A percentile compares a stretch with the other conserved stretches of the same genome.
Evolutionary conservation across 257 asterid species (phyloP).

Genomic region (Gentiana dahurica): DNA sequence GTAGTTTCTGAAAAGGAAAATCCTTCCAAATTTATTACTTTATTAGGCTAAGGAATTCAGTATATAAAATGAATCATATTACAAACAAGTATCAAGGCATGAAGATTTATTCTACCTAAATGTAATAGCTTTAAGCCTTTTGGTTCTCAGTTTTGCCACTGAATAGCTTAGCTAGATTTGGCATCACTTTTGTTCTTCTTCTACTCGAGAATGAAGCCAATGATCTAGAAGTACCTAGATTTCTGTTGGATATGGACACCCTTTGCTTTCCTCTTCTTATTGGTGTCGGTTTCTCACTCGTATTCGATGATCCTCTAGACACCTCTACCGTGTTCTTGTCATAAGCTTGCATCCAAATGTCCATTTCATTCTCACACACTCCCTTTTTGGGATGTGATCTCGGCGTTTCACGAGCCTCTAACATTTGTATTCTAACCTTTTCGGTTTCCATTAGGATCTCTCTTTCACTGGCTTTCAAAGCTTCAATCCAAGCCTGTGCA

Average conservation of each 20-base stretch:
- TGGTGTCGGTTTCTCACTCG: slow-evolving; percentile 34
- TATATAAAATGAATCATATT: too few species aligned
- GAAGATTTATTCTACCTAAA: too few species aligned
- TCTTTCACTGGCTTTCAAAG: slow-evolving; percentile 70
- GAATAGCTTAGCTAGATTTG: background rate
- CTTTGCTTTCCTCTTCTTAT: slow-evolving; percentile 36
- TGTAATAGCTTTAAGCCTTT: background rate
- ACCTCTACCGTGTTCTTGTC: slow-evolving; percentile 17
- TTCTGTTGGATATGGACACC: slow-evolving; percentile 35
- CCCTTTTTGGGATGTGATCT: slow-evolving; percentile 20
- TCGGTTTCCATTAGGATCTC: slow-evolving; percentile 52
- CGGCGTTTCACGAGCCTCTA: slow-evolving; percentile 33
- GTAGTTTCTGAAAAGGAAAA: too few species aligned
- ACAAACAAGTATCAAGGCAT: too few species aligned
- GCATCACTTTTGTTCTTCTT: slow-evolving; percentile 28
- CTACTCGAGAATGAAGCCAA: slow-evolving; percentile 36
- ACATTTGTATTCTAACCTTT: slow-evolving; percentile 33
- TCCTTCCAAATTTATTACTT: too few species aligned
- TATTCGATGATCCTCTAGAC: slow-evolving; percentile 24
- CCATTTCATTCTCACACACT: slow-evolving; percentile 30
- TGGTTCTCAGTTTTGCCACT: slow-evolving; percentile 9
- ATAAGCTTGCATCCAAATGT: slow-evolving; percentile 31
- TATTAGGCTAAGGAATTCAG: too few species aligned
- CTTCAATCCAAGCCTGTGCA: slow-evolving; percentile 83
- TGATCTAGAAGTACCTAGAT: slow-evolving; percentile 23